Evolutionary conservation across 441 rosid genomes (phyloP), one percentile per base, ranked within the genome.

Genomic region (Gossypium schwendimanii): DNA sequence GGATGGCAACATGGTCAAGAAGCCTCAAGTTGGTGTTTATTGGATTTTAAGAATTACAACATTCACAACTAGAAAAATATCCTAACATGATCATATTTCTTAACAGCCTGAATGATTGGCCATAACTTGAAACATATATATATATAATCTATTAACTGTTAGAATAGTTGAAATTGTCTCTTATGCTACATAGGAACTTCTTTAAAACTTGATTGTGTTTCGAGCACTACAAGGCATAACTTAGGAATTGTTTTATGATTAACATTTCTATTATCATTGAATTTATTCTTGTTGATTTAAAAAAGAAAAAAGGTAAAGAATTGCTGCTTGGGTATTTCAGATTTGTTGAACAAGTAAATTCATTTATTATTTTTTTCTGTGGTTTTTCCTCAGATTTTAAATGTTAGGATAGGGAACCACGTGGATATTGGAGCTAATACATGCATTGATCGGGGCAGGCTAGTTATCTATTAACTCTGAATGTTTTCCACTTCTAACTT

Each of bases 401-500:
- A 77, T 70, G 87, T 84, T 63, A 81, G 73, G 81, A 85, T 88
- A 76, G 94, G 91, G 44, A 70, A 81, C 77, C 79, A 84, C 73
- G 91, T 90, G 47, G 96, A 90, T 77, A 85, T 88, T 31, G 92
- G 94, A 45, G 94, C 97, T 71, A 86, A 87, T 63, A 82, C 90
- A 57, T 92, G 94, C 81, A 82, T 92, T 67, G 97, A 90, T 70
- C 76, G 90, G 49, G 96, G 92, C 80, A 90, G 90, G 96, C 87
- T 57, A 70, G 81, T 15, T 31, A 15, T 49, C 20, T 69, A 52
- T 77, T 12, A 14, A 21, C 55, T 71, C 55, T 52, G 15, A 10
- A 67, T 58, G 28, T 74, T 61, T 73, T 63, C 33, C 47, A 1
- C 58, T 44, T 17, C 6, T 36, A 57, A 58, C 54, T 20, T 75